Evolutionary conservation across 805 yeast genomes (phyloP).

Genomic region (Barnettozyma siamensis): DNA sequence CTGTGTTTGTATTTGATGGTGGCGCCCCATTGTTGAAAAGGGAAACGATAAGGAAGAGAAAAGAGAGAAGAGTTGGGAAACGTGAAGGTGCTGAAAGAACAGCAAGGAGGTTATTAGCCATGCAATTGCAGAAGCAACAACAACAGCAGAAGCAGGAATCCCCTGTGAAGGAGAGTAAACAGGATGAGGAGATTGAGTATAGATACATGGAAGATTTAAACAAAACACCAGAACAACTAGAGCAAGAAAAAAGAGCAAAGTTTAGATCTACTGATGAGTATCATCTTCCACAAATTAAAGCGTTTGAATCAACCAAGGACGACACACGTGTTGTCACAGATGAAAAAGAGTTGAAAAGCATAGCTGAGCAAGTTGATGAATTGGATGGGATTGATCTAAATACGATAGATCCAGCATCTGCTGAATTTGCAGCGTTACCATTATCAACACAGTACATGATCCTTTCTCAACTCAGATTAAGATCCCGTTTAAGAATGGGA

Average conservation of each 20-base stretch:
- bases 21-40: slow-evolving; percentile 84
- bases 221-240: slow-evolving; percentile 7
- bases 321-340: slow-evolving; percentile 79
- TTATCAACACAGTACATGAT: slow-evolving; percentile 83
- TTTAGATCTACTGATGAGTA: slow-evolving; percentile 72
- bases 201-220: slow-evolving; percentile 34
- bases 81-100: slow-evolving; percentile 64
- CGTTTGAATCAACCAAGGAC: slow-evolving; percentile 42
- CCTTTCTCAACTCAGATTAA: slow-evolving; percentile 70
- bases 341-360: slow-evolving; percentile 61
- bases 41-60: slow-evolving; percentile 68
- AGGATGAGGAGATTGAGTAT: slow-evolving; percentile 14
- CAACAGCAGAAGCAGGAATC: slow-evolving; percentile 2
- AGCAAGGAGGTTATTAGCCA: slow-evolving; percentile 74
- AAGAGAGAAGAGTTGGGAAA: slow-evolving; percentile 68
- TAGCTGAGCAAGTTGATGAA: slow-evolving; percentile 52
- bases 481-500: slow-evolving; percentile 93
- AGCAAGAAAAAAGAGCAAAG: slow-evolving; percentile 1
- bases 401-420: slow-evolving; percentile 76
- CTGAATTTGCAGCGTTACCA: slow-evolving; percentile 73
- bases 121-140: slow-evolving; percentile 56
- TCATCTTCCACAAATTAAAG: slow-evolving; percentile 69
- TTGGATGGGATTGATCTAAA: slow-evolving; percentile 67
- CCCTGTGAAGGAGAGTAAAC: slow-evolving; percentile 17
- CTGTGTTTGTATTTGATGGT: slow-evolving; percentile 93